A percentile compares a stretch with the other conserved stretches of the same genome.
These are phyloP conservation scores for Ganoderma multipileum DNA, from an alignment of 1,284 basidiomycete genomes.

Conservation along the genomic window DNA sequence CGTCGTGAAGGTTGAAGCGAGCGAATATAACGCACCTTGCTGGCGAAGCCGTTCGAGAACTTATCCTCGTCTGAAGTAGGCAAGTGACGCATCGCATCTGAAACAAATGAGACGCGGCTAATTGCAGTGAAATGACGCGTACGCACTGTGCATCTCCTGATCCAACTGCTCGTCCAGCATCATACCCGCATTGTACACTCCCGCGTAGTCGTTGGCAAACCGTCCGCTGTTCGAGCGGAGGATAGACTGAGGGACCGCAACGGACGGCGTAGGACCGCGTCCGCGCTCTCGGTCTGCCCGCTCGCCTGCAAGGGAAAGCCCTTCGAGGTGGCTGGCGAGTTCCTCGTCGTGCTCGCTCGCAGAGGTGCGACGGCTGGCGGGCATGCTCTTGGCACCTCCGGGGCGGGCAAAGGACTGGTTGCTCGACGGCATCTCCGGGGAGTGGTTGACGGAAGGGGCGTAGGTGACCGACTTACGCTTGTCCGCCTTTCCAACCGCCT, in stretches of 20 bases:
- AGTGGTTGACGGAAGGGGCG: constrained; percentile 74
- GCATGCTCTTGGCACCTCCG: constrained; percentile 86
- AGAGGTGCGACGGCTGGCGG: constrained; percentile 83
- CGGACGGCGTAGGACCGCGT: constrained; percentile 34
- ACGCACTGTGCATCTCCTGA: constrained; percentile 88
- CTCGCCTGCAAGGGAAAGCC: constrained; percentile 69
- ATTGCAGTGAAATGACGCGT: constrained; percentile 9
- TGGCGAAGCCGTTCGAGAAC: constrained; percentile 63
- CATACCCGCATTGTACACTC: constrained; percentile 80
- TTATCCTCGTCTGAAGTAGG: constrained; percentile 94
- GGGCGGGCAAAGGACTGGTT: constrained; percentile 65
- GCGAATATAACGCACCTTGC: constrained; percentile 60
- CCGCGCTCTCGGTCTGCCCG: constrained; percentile 46
- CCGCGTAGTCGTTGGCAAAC: constrained; percentile 59
- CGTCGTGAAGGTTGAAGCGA: neutral
- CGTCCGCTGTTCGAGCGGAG: constrained; percentile 55
- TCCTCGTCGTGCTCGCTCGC: constrained; percentile 84
- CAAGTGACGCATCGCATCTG: constrained; percentile 91
- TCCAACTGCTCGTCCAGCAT: constrained; percentile 91
- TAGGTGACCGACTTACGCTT: constrained; percentile 89
- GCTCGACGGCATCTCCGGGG: constrained; percentile 63
- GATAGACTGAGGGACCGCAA: constrained; percentile 47
- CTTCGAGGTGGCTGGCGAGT: constrained; percentile 75
- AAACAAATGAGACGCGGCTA: constrained; percentile 28
- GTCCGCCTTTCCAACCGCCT: constrained; percentile 72